Percentiles rank a stretch among this genome's conserved stretches.
These are phyloP conservation scores for Plantago elongata DNA, from an alignment of 257 asterid species.

Conservation along the genomic window DNA sequence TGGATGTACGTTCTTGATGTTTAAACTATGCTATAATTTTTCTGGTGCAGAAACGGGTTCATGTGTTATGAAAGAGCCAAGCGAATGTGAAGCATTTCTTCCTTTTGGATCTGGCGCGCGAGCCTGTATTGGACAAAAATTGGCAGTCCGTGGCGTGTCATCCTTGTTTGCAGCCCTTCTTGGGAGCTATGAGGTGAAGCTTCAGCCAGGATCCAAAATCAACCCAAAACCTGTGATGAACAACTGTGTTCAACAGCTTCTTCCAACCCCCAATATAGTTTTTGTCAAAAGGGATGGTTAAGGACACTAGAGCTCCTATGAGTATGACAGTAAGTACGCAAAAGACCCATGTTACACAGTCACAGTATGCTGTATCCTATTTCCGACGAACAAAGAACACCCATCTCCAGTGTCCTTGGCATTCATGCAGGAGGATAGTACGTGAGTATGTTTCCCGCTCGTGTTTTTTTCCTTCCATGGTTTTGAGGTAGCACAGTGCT, in stretches of 20 bases:
- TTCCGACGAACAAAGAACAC: not conserved
- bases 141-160: constrained; percentile 31
- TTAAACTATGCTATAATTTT: constrained; percentile 9
- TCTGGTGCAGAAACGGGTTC: constrained; percentile 17
- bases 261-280: constrained; percentile 29
- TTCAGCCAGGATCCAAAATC: constrained; percentile 28
- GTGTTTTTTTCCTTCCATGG: constrained; percentile 20
- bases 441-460: constrained; percentile 1
- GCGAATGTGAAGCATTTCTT: constrained; percentile 27
- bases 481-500: constrained; percentile 31
- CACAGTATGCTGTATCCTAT: not conserved
- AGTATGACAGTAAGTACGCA: not conserved
- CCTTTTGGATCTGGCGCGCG: constrained; percentile 47
- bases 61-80: constrained; percentile 20
- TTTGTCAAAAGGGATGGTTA: constrained; percentile 21
- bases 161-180: constrained; percentile 37
- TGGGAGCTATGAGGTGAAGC: constrained; percentile 32
- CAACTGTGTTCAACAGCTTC: constrained; percentile 27
- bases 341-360: constrained; percentile 8
- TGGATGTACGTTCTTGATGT: constrained; percentile 6
- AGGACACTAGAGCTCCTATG: not conserved
- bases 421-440: constrained; percentile 17
- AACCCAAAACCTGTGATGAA: constrained; percentile 25
- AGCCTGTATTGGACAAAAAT: constrained; percentile 38
- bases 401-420: constrained; percentile 22